Evolutionary conservation across 2,329 filamentous ascomycete genomes (phyloP), one percentile per base, ranked within the genome.

Genomic region (Pyrenophora teres): DNA sequence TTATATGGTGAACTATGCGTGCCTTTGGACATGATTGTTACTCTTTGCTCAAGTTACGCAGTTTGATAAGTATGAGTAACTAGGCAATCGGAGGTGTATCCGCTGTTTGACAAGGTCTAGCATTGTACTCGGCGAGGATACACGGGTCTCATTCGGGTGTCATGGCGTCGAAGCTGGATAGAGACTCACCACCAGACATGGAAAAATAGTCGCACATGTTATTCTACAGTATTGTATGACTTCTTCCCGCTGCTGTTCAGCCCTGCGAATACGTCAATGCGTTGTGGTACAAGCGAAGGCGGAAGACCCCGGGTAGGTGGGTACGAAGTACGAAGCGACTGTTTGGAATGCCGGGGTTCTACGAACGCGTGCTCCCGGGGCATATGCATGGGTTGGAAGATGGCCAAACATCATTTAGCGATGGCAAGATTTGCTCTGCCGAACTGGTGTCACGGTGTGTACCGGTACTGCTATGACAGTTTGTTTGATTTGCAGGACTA

Each of bases 341-440:
- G 37, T 18, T 40, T 35, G 39, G 35, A 23, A 38, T 12, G 2
- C 10, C 53, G 35, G 25, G 51, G 56, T 58, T 47, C 42, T 54
- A 60, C 57, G 47, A 60, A 59, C 56, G 53, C 57, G 55, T 64
- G 62, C 47, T 55, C 35, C 32, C 31, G 50, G 54, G 52, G 33
- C 41, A 37, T 6, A 16, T 15, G 37, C 53, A 57, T 55, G 32
- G n/a, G 6, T 38, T 9, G 32, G 21, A 16, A 38, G 40, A 36
- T 21, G 16, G 40, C 31, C 40, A 52, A 50, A 48, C 38, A 40
- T 30, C 38, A 21, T 36, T 18, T 39, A 7, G 37, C 23, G 21
- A 43, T 23, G 12, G 40, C 39, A 32, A 49, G 30, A 52, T 56
- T 51, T 39, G 44, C 25, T 30, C 15, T 31, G 15, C 21, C 16